Percentiles rank a stretch among this genome's conserved stretches.
Evolutionary conservation across 352 stramenopile genomes (phyloP).

Genomic region (Globisporangium cederbergense): DNA sequence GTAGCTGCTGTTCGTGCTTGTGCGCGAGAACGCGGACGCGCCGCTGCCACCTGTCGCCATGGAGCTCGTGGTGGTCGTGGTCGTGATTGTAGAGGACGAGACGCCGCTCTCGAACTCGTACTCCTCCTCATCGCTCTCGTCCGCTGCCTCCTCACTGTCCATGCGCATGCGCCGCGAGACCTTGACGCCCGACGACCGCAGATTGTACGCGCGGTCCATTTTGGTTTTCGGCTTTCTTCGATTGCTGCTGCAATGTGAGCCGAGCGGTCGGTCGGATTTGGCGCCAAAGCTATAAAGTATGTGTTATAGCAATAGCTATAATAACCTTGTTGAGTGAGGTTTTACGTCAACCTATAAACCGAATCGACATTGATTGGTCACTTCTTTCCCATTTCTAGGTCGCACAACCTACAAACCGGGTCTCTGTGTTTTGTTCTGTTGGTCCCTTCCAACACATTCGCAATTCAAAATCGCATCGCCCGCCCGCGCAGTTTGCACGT

Average conservation of each 20-base stretch:
- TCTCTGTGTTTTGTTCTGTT: no score
- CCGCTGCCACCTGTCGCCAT: background rate
- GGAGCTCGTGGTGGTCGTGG: background rate
- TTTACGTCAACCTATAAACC: no score
- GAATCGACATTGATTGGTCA: no score
- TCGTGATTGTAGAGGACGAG: background rate
- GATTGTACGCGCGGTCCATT: slow-evolving; percentile 30
- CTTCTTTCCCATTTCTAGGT: no score
- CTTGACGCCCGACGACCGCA: slow-evolving; percentile 25
- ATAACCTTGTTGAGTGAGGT: no score
- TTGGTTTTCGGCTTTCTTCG: background rate
- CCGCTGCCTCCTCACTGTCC: background rate
- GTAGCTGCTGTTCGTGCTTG: slow-evolving; percentile 13
- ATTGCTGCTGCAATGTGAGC: no score
- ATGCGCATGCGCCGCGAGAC: slow-evolving; percentile 10
- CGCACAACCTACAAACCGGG: no score
- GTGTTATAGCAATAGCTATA: no score
- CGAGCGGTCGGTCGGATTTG: no score
- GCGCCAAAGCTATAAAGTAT: no score
- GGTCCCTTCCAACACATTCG: background rate
- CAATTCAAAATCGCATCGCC: slow-evolving; percentile 1
- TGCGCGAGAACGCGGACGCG: background rate
- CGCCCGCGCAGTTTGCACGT: background rate
- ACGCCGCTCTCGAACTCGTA: slow-evolving; percentile 14
- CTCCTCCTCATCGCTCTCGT: slow-evolving; percentile 11